Base-by-base conservation (phyloP, 805 yeast genomes). In the Suhomyces sp. region DNA sequence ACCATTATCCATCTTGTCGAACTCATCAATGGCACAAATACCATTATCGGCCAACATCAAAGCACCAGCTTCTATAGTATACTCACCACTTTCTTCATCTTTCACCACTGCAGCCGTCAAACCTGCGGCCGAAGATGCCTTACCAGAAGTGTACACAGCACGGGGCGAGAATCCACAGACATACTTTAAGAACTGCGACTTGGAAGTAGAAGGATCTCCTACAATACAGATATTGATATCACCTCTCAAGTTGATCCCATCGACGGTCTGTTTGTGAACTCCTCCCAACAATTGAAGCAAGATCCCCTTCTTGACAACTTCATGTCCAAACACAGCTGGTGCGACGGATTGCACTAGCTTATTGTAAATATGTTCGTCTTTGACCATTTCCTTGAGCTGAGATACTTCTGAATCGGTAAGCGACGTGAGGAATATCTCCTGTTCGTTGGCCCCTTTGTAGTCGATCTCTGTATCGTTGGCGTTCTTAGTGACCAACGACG, bases 51-150 rank as follows among this genome's bases (percentile, higher is more conserved):
- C 98, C 58, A 94, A 78, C 97, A 94, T 94, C 53, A 94, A 77
- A 2, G 99, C 99, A 68, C 99, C 99, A 2, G 99, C 99, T 69
- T 93, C 99, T 57, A 93, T 94, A 1, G 98, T 93, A 63, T 88
- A 90, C 66, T 93, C 99, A 38, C 97, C 96, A 63, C 94, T 88
- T 66, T 94, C 98, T 72, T 94, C 98, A 67, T 93, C 99, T 67
- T 88, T 89, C 10, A 94, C 96, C 23, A 93, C 99, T 0, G 98
- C 96, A 1, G 99, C 99, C 2, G 99, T 93, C 63, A 93, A 79
- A 78, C 99, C 99, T 7, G 99, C 99, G 5, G 99, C 99, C 2
- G 98, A 86, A 0, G 97, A 92, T 0, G 99, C 98, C 68, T 93
- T 93, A 71, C 99, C 99, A 0, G 98, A 92, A 0, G 99, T 94